Percentiles rank a stretch among this genome's conserved stretches.
Evolutionary conservation across 371 early-diverging fungal species (phyloP).

Genomic region (Sporodiniella umbellata): DNA sequence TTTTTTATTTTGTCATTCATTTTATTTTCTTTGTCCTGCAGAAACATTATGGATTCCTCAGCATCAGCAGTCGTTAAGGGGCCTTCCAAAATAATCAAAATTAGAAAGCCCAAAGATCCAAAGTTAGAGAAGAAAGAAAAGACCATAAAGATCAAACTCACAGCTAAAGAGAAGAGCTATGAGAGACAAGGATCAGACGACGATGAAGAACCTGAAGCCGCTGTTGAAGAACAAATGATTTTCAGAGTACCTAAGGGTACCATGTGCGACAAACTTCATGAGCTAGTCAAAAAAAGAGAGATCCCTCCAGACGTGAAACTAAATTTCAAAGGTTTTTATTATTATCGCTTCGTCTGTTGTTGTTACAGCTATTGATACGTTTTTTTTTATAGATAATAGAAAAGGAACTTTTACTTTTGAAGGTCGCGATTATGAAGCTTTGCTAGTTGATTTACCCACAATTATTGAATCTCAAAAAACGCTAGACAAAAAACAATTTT

Average conservation of each 20-base stretch:
- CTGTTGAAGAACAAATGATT: conserved; percentile 78
- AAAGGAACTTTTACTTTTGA: conserved; percentile 67
- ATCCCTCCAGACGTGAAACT: conserved; percentile 66
- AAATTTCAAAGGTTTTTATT: conserved; percentile 64
- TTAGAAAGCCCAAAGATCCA: conserved; percentile 15
- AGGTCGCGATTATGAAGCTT: conserved; percentile 56
- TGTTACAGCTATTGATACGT: neutral
- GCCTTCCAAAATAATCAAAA: conserved; percentile 5
- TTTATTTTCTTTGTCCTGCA: neutral
- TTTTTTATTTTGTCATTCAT: neutral
- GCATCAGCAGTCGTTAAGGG: conserved; percentile 2
- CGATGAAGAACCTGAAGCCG: conserved; percentile 63
- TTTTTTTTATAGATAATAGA: conserved; percentile 64
- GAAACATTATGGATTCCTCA: conserved; percentile 3
- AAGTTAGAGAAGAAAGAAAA: conserved; percentile 18
- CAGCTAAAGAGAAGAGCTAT: conserved; percentile 16
- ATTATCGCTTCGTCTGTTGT: neutral
- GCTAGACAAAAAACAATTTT: conserved; percentile 91
- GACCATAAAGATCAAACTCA: conserved; percentile 32
- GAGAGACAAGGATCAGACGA: conserved; percentile 37
- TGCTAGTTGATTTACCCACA: conserved; percentile 91
- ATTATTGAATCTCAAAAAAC: conserved; percentile 97
- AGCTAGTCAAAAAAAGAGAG: conserved; percentile 66
- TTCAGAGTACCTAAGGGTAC: conserved; percentile 71
- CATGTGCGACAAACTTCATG: conserved; percentile 59